These are phyloP conservation scores for Coemansia interrupta DNA, from an alignment of 192 early-diverging fungal species.

Conservation along the genomic window DNA sequence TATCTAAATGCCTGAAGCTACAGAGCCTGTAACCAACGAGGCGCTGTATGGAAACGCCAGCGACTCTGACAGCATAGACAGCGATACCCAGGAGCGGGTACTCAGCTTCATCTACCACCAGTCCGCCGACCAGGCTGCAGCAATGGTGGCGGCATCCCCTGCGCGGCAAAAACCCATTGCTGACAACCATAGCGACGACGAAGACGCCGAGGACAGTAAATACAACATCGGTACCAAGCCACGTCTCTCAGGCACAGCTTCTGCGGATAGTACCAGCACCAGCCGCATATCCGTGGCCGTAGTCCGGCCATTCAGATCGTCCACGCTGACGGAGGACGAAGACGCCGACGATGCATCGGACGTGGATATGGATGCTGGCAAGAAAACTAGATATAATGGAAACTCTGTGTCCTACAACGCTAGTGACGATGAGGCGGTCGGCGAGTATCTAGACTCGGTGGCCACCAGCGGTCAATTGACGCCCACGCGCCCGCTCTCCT, in stretches of 20 bases:
- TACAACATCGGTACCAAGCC: slow-evolving; percentile 27
- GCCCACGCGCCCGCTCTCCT: slow-evolving; percentile 3
- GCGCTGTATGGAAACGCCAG: background rate
- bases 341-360: background rate
- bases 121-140: slow-evolving; percentile 15
- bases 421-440: slow-evolving; percentile 26
- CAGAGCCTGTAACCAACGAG: slow-evolving; percentile 3
- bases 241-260: no score
- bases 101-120: slow-evolving; percentile 48
- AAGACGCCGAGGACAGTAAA: slow-evolving; percentile 17
- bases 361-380: background rate
- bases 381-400: background rate
- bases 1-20: slow-evolving; percentile 1
- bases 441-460: slow-evolving; percentile 31
- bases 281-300: slow-evolving; percentile 19
- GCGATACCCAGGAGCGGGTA: slow-evolving; percentile 46
- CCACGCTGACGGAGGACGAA: slow-evolving; percentile 17
- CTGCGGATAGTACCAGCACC: slow-evolving; percentile 1
- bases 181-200: background rate
- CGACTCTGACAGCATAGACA: slow-evolving; percentile 37
- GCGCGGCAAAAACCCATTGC: background rate
- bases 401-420: slow-evolving; percentile 20
- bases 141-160: background rate
- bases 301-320: slow-evolving; percentile 21
- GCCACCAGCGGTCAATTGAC: slow-evolving; percentile 19